Evolutionary conservation across 306 rosid genomes (phyloP).

Genomic region (Vigna angularis): DNA sequence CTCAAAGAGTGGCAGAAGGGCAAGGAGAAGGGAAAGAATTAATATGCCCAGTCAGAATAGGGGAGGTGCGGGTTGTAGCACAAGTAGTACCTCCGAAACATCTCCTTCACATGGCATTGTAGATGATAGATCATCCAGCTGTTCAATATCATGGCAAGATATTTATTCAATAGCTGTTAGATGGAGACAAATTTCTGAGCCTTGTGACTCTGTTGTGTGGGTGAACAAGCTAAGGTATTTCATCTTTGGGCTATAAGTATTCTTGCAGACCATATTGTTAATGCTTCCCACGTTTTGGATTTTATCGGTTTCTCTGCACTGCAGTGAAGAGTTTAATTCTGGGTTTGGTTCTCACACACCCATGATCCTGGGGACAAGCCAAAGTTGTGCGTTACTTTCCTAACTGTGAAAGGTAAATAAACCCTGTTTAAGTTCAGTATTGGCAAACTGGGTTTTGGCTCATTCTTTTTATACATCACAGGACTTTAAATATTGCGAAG

Average conservation of each 20-base stretch:
- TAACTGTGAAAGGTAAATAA: conserved; percentile 76
- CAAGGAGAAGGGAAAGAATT: conserved; percentile 79
- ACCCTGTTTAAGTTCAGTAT: conserved; percentile 15
- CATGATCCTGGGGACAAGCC: conserved; percentile 96
- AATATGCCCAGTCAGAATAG: conserved; percentile 82
- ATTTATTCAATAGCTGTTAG: conserved; percentile 83
- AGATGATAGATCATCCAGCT: conserved; percentile 75
- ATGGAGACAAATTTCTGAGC: conserved; percentile 96
- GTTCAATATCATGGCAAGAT: conserved; percentile 76
- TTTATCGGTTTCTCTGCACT: conserved; percentile 43
- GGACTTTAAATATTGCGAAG: conserved; percentile 82
- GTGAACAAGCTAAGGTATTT: conserved; percentile 88
- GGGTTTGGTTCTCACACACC: conserved; percentile 98
- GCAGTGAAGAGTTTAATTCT: conserved; percentile 87
- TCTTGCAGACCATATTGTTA: conserved; percentile 20
- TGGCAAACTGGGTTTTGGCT: conserved; percentile 34
- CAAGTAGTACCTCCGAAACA: conserved; percentile 71
- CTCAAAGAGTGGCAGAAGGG: conserved; percentile 74
- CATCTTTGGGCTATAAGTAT: conserved; percentile 24
- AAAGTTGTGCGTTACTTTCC: conserved; percentile 90
- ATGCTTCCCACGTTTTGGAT: conserved; percentile 37
- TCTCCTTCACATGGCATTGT: conserved; percentile 54
- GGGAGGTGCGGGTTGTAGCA: conserved; percentile 98
- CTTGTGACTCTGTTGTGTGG: conserved; percentile 96
- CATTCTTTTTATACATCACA: conserved; percentile 54